phyloP scores from a whole-genome alignment of 768 basidiomycete genomes.

The Ramaria rubella region DNA sequence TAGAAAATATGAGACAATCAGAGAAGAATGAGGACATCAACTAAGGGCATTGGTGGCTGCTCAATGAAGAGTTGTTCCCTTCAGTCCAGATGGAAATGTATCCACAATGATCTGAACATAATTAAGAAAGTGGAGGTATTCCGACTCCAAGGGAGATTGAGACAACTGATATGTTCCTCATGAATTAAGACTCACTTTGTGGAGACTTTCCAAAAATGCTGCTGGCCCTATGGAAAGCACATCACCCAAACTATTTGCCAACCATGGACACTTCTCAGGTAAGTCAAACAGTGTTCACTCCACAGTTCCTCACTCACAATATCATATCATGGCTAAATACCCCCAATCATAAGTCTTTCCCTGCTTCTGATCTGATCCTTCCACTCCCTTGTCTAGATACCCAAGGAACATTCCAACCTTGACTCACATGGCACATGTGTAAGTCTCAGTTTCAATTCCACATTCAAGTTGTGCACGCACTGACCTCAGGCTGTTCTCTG shows the following conservation, averaged over 20 bases:
- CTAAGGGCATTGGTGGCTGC: conserved; percentile 39
- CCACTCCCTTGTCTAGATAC: too few relatives aligned
- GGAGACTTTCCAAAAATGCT: conserved; percentile 33
- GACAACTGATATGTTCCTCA: not conserved
- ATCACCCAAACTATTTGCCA: conserved; percentile 8
- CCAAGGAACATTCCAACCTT: too few relatives aligned
- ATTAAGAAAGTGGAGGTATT: not conserved
- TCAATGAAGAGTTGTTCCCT: conserved; percentile 36
- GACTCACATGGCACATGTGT: too few relatives aligned
- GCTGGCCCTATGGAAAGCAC: conserved; percentile 22
- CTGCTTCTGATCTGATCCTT: too few relatives aligned
- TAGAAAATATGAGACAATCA: not conserved
- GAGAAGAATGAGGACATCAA: conserved; percentile 25
- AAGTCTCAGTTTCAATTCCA: too few relatives aligned
- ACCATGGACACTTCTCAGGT: too few relatives aligned
- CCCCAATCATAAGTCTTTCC: too few relatives aligned
- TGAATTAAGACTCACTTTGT: conserved; percentile 37
- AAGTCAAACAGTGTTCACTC: too few relatives aligned
- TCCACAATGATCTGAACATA: not conserved
- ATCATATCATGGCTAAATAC: too few relatives aligned
- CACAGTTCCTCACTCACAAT: too few relatives aligned
- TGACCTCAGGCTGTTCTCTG: too few relatives aligned
- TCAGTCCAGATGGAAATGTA: conserved; percentile 31
- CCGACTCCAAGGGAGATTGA: conserved; percentile 15
- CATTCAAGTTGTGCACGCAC: too few relatives aligned